phyloP scores from a whole-genome alignment of 257 asterid species.

The Coffea canephora region DNA sequence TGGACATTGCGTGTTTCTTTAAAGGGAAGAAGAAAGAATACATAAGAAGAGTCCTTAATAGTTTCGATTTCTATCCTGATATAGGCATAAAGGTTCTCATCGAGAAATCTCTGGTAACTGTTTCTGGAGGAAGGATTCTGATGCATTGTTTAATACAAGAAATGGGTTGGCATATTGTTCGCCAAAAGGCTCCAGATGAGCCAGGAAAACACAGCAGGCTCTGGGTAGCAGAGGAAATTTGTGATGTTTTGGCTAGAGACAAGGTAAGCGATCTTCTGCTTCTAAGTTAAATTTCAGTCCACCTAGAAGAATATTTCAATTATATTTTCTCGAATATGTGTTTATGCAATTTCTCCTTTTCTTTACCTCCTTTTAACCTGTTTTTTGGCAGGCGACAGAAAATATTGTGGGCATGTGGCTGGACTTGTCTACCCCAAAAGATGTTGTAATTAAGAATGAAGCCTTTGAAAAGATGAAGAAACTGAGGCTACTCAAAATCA shows the following conservation, averaged over 20 bases:
- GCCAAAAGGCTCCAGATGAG: neutral
- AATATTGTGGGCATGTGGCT: constrained; percentile 19
- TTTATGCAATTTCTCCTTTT: no score
- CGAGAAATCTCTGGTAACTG: neutral
- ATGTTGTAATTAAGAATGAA: constrained; percentile 1
- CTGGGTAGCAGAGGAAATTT: no score
- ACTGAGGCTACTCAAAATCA: constrained; percentile 22
- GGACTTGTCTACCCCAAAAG: constrained; percentile 3
- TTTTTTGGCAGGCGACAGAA: constrained; percentile 8
- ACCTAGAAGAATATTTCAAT: no score
- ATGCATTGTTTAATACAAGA: neutral
- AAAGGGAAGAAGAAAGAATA: constrained; percentile 3
- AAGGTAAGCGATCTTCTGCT: neutral
- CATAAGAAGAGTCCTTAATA: neutral
- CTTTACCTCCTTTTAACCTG: neutral
- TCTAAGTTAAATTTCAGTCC: no score
- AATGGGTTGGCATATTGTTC: constrained; percentile 1
- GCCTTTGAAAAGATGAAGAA: constrained; percentile 12
- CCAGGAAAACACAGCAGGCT: neutral
- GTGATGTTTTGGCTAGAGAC: neutral
- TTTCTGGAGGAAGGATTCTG: neutral
- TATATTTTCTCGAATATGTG: no score
- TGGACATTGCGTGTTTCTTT: constrained; percentile 14
- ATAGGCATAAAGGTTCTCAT: neutral
- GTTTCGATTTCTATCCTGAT: neutral